Conservation (phyloP, 225 moss, liverwort and hornwort genomes). For the Sphagnum tenellum region DNA sequence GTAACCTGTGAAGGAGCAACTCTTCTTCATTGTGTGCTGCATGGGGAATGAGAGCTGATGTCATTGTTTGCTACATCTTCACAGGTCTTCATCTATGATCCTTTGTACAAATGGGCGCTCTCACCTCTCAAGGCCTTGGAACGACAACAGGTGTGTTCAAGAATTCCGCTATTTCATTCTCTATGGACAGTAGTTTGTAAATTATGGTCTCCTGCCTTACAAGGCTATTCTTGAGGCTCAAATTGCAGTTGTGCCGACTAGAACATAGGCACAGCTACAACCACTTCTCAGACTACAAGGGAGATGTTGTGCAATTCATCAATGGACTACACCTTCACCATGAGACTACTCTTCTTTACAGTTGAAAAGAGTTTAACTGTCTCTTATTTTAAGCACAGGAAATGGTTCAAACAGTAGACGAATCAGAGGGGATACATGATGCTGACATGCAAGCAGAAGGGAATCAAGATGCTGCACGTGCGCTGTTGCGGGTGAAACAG, state of each 20-base stretch:
- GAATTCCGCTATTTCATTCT: not conserved
- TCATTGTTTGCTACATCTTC: not conserved
- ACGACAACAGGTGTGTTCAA: constrained; percentile 63
- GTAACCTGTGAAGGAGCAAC: no score
- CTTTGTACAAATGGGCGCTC: constrained; percentile 94
- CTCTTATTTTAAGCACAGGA: constrained; percentile 33
- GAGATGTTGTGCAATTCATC: no score
- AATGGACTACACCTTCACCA: no score
- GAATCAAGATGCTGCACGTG: constrained; percentile 94
- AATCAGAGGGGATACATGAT: constrained; percentile 41
- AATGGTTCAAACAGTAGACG: constrained; percentile 48
- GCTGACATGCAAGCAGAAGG: constrained; percentile 64
- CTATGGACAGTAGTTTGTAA: not conserved
- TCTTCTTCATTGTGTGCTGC: not conserved
- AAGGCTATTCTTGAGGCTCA: no score
- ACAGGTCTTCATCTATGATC: constrained; percentile 98
- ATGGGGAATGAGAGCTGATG: not conserved
- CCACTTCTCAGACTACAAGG: no score
- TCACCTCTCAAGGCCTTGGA: constrained; percentile 94
- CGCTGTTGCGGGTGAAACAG: constrained; percentile 83
- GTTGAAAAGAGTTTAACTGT: not conserved
- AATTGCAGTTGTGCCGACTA: no score
- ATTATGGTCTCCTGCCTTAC: not conserved
- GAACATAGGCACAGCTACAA: no score
- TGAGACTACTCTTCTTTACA: no score